Base-by-base conservation (phyloP, 2,329 filamentous ascomycete species). In the Penicillium sp. region DNA sequence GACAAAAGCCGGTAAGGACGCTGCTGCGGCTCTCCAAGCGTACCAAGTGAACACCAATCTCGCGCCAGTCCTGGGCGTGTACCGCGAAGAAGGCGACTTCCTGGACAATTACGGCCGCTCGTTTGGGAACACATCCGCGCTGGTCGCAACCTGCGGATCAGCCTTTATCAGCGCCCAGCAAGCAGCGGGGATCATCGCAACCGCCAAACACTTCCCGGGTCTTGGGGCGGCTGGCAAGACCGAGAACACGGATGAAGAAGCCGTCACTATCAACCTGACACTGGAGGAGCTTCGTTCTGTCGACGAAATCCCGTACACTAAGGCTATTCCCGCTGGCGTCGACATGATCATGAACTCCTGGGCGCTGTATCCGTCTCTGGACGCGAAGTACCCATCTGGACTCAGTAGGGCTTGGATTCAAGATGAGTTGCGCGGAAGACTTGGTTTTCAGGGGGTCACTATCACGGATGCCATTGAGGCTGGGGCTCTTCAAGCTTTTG, bases 401-500 rank as follows among this genome's bases (percentile, higher is more conserved):
- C 20, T 73, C 41, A 73, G 69, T 48, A 54, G 62, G 48, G 58
- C 62, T 3, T 72, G 66, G 64, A 54, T 74, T 5, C 63, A 70
- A 28, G 55, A 60, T 4, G 69, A 72, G 31, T 56, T 74, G 20
- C 56, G 69, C 25, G 60, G 37, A 5, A 54, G 70, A 28, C 52
- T 73, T 41, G 66, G 67, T 0, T 74, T 71, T 45, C 56, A 57
- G 35, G 72, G 70, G 6, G 69, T 72, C 0, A 73, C 69, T 4
- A 69, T 74, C n/a, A 73, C 66, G 6, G 72, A 73, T 62, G 70
- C 69, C 5, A 65, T 74, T 43, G 70, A 73, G 43, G 72, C 69
- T 2, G 69, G 67, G 3, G 60, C 63, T 4, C 48, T 73, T 11
- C 37, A 61, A 20, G 58, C 62, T 2, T 71, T 72, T 42, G 69